Evolutionary conservation across 139 green algal genomes (phyloP).

Genomic region (Marvania coccoides): DNA sequence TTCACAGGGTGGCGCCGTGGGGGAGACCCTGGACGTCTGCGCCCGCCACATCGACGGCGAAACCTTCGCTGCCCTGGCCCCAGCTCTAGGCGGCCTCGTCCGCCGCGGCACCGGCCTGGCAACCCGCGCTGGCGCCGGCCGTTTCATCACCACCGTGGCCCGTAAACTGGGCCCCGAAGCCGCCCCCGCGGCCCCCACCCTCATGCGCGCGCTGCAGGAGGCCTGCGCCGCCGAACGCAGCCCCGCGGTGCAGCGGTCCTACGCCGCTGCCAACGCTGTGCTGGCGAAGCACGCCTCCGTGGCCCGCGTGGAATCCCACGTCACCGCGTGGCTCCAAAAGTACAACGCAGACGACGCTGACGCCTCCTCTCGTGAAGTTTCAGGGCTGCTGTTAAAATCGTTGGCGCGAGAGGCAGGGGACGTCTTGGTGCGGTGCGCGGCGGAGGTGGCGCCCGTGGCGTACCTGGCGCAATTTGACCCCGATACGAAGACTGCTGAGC

Average conservation of each 20-base stretch:
- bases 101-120: conserved; percentile 56
- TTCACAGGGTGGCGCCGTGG: conserved; percentile 39
- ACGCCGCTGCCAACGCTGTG: conserved; percentile 50
- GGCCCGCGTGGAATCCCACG: conserved; percentile 47
- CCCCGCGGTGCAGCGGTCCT: conserved; percentile 52
- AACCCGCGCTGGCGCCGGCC: conserved; percentile 63
- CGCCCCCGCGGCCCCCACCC: not conserved
- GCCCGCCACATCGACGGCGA: conserved; percentile 37
- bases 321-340: conserved; percentile 42
- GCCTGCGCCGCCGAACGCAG: conserved; percentile 46
- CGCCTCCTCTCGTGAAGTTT: conserved; percentile 16
- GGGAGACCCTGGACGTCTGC: conserved; percentile 62
- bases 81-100: conserved; percentile 25
- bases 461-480: conserved; percentile 46
- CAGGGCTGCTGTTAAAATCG: conserved; percentile 62
- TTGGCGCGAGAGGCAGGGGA: conserved; percentile 49
- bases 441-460: conserved; percentile 11
- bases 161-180: conserved; percentile 25
- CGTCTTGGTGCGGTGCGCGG: conserved; percentile 34
- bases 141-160: conserved; percentile 55
- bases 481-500: conserved; percentile 36
- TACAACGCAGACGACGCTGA: conserved; percentile 25
- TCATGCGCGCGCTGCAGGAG: conserved; percentile 27
- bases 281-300: conserved; percentile 41
- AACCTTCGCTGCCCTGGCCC: conserved; percentile 38